Conservation (phyloP, 164 flowering plant species). For the Hamamelis virginiana region DNA sequence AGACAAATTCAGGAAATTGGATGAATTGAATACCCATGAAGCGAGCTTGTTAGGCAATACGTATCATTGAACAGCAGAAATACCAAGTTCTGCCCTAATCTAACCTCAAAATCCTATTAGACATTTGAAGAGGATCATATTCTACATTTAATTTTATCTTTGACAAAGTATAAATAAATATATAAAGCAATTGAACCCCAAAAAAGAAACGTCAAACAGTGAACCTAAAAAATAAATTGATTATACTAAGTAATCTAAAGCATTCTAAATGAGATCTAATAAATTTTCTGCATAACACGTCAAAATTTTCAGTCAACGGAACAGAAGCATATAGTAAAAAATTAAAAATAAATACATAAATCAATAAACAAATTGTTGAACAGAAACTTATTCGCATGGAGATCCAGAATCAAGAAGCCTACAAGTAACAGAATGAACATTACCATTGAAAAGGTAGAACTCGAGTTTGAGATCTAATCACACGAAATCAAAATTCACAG, state of each 20-base stretch:
- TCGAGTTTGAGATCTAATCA: background rate
- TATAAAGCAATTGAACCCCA: background rate
- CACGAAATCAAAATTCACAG: background rate
- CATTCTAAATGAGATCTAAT: too few relatives aligned
- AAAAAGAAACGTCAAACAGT: background rate
- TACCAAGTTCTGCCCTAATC: background rate
- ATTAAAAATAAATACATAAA: background rate
- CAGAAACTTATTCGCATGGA: background rate
- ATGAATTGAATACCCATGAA: too few relatives aligned
- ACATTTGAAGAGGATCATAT: background rate
- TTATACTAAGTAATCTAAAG: too few relatives aligned
- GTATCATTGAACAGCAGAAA: background rate
- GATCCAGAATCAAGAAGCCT: too few relatives aligned
- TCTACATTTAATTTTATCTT: background rate
- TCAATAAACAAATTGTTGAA: background rate
- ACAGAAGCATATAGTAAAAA: background rate
- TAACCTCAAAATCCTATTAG: background rate
- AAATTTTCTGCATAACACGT: background rate
- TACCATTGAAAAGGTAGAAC: background rate
- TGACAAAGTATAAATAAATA: background rate
- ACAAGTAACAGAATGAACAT: background rate
- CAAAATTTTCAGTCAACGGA: background rate
- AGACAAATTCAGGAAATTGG: too few relatives aligned
- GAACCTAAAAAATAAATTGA: too few relatives aligned
- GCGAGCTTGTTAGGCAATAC: too few relatives aligned